phyloP scores from a whole-genome alignment of 257 asterid species.

The Rehmannia glutinosa region DNA sequence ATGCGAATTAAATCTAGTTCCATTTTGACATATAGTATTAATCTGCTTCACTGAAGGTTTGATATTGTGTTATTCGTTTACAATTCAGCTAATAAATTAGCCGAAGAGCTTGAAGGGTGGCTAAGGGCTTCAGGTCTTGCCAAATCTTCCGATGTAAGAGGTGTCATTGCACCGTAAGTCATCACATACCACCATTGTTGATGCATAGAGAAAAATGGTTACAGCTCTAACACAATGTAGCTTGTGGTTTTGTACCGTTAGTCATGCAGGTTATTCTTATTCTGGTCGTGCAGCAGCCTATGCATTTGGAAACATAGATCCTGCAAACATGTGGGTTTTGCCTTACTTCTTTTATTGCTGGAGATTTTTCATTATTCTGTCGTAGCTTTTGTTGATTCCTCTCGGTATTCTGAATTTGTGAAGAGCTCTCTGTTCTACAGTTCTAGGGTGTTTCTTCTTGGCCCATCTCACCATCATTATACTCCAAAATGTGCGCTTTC shows the following conservation, averaged over 20 bases:
- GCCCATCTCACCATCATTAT: constrained; percentile 96
- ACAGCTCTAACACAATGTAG: constrained; percentile 10
- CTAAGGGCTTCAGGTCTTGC: constrained; percentile 58
- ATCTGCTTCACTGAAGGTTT: background rate
- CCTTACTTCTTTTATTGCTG: background rate
- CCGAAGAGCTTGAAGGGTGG: constrained; percentile 90
- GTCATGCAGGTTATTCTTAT: constrained; percentile 99
- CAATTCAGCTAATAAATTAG: constrained; percentile 55
- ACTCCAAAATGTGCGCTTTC: constrained; percentile 93
- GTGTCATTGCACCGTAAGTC: constrained; percentile 99
- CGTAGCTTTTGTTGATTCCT: too few relatives aligned
- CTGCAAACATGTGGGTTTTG: constrained; percentile 57
- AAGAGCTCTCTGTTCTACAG: constrained; percentile 42
- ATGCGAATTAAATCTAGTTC: background rate
- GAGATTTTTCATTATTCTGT: background rate
- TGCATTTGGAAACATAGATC: constrained; percentile 94
- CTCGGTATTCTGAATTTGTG: background rate
- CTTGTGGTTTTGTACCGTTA: constrained; percentile 33
- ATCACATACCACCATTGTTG: constrained; percentile 6
- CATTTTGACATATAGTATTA: background rate
- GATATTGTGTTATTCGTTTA: constrained; percentile 10
- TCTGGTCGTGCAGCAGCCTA: constrained; percentile 98
- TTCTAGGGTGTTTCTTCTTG: constrained; percentile 90
- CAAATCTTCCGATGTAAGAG: constrained; percentile 76
- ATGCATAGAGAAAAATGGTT: background rate